Conservation (phyloP, 2,329 filamentous ascomycete species). For the Colletotrichum zoysiae region DNA sequence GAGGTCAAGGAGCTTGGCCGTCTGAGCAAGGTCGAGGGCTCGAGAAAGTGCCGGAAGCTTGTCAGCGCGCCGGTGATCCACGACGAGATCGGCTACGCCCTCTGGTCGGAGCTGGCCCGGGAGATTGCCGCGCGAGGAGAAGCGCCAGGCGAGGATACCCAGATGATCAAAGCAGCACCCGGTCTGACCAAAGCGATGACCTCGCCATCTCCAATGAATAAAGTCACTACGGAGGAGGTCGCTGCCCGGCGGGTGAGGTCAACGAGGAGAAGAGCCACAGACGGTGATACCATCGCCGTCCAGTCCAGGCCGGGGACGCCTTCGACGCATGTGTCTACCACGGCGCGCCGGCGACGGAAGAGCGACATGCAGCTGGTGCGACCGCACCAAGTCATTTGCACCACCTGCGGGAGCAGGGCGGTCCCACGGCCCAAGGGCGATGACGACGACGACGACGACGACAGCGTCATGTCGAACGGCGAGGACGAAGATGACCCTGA, state of each 20-base stretch:
- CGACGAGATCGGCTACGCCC: conserved; percentile 22
- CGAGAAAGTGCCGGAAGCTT: conserved; percentile 22
- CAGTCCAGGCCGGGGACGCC: not conserved
- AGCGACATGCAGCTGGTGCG: conserved; percentile 4
- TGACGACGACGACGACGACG: not conserved
- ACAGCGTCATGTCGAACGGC: not conserved
- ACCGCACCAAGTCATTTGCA: conserved; percentile 17
- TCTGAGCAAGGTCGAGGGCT: conserved; percentile 14
- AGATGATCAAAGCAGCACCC: not conserved
- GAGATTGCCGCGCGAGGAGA: not conserved
- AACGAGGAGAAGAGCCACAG: conserved; percentile 5
- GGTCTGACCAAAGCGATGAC: not conserved
- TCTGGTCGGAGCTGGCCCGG: conserved; percentile 19
- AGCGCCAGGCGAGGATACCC: not conserved
- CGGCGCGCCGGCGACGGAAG: conserved; percentile 3
- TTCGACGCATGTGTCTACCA: not conserved
- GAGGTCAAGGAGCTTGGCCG: conserved; percentile 12
- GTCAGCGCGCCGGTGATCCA: conserved; percentile 36
- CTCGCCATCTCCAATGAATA: not conserved
- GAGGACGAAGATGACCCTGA: not conserved
- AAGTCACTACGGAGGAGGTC: not conserved
- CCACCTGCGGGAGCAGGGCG: conserved; percentile 23
- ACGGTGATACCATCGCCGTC: not conserved
- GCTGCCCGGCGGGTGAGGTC: conserved; percentile 17
- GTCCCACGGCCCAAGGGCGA: not conserved